phyloP scores from a whole-genome alignment of 2,329 filamentous ascomycete genomes.

The Colletotrichum karsti region DNA sequence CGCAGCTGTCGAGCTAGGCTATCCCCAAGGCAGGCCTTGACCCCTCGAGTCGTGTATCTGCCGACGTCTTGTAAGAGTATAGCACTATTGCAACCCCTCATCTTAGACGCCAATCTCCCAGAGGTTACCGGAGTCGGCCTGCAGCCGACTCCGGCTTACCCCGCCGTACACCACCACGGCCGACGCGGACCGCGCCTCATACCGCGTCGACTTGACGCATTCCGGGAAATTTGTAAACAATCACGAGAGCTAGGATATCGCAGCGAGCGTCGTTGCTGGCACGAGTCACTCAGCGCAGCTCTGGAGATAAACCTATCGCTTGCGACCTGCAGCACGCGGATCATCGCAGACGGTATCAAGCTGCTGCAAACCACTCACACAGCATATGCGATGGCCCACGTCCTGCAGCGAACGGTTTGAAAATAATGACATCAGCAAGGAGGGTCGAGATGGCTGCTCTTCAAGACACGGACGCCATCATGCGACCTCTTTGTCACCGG shows the following conservation, averaged over 20 bases:
- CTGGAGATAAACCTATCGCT: not conserved
- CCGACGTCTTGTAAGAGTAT: constrained; percentile 1
- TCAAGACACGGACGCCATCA: constrained; percentile 1
- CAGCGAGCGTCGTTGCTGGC: not conserved
- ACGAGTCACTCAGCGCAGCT: not conserved
- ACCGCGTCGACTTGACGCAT: constrained; percentile 8
- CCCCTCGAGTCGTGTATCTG: not conserved
- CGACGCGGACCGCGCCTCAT: constrained; percentile 4
- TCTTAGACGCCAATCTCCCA: not conserved
- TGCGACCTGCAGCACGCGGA: not conserved
- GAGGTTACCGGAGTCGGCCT: constrained; percentile 8
- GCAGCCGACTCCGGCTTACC: constrained; percentile 1
- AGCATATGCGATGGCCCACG: not conserved
- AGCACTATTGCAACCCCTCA: not conserved
- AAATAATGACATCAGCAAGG: not conserved
- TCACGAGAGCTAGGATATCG: not conserved
- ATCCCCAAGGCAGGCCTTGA: not conserved
- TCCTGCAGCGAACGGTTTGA: not conserved
- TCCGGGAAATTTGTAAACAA: constrained; percentile 22
- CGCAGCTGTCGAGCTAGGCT: not conserved
- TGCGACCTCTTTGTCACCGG: constrained; percentile 8
- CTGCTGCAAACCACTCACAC: not conserved
- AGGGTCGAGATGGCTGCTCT: not conserved
- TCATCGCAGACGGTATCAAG: not conserved
- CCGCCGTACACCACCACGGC: constrained; percentile 5